Percentiles rank a stretch among this genome's conserved stretches.
Conservation (phyloP, 768 basidiomycete genomes). For the Lepiota brunneoincarnata region DNA sequence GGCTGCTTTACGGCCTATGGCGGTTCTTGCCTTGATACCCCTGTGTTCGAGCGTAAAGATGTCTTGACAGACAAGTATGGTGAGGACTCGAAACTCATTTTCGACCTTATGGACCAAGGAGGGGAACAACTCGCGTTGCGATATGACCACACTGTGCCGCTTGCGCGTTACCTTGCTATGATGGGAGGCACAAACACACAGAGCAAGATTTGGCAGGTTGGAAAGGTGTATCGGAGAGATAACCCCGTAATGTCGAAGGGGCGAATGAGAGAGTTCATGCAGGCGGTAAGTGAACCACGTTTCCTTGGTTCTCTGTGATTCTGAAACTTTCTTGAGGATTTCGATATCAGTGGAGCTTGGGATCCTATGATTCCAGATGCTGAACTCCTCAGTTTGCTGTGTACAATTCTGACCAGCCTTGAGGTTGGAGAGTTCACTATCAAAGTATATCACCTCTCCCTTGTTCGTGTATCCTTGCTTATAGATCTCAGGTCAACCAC, state of each 20-base stretch:
- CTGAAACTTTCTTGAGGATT: slow-evolving; percentile 57
- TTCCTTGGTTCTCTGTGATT: neutral
- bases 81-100: slow-evolving; percentile 96
- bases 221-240: slow-evolving; percentile 97
- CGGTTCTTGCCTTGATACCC: slow-evolving; percentile 91
- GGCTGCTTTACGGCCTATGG: slow-evolving; percentile 88
- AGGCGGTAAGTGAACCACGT: slow-evolving; percentile 62
- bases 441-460: slow-evolving; percentile 52
- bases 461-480: neutral
- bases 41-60: slow-evolving; percentile 97
- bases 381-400: slow-evolving; percentile 80
- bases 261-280: slow-evolving; percentile 97
- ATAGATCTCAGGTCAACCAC: slow-evolving; percentile 75
- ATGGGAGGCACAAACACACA: slow-evolving; percentile 72
- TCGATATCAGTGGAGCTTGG: slow-evolving; percentile 90
- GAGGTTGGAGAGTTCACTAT: slow-evolving; percentile 94
- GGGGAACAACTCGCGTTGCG: slow-evolving; percentile 93
- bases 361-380: slow-evolving; percentile 98
- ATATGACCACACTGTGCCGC: slow-evolving; percentile 96
- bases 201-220: slow-evolving; percentile 93
- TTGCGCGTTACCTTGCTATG: slow-evolving; percentile 96
- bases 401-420: slow-evolving; percentile 75
- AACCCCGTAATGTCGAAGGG: slow-evolving; percentile 98
- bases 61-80: slow-evolving; percentile 96
- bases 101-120: slow-evolving; percentile 96